These are phyloP conservation scores for Rubroboletus pulcherrimus DNA, from an alignment of 768 basidiomycete species.

Conservation along the genomic window DNA sequence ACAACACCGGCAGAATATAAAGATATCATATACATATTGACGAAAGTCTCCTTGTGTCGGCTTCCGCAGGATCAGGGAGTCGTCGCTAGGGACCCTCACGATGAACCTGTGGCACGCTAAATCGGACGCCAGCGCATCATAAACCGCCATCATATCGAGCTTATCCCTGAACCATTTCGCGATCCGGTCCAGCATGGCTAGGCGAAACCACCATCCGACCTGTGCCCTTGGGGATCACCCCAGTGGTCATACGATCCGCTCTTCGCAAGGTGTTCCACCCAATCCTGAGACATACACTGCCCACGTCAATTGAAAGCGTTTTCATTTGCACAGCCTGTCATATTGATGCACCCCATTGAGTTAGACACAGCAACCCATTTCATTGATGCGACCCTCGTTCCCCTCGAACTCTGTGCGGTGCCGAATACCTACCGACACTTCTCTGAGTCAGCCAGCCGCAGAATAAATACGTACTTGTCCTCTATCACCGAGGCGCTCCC, in stretches of 20 bases:
- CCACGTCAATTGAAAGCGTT: neutral
- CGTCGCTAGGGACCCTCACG: neutral
- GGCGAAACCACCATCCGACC: too few relatives aligned
- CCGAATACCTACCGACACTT: neutral
- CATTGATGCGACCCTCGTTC: neutral
- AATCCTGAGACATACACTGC: neutral
- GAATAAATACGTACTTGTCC: conserved; percentile 2
- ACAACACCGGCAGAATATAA: neutral
- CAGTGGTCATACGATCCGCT: too few relatives aligned
- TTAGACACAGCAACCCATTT: neutral
- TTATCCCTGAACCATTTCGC: too few relatives aligned
- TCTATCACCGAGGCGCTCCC: conserved; percentile 2
- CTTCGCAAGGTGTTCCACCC: neutral
- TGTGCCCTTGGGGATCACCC: neutral
- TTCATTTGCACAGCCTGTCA: conserved; percentile 3
- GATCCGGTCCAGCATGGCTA: too few relatives aligned
- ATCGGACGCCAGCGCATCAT: neutral
- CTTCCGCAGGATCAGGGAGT: neutral
- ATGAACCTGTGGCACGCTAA: neutral
- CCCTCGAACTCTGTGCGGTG: neutral
- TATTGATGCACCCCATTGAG: neutral
- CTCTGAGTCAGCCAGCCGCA: neutral
- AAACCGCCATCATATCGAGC: neutral
- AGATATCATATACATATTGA: neutral
- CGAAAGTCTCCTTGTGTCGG: neutral